Conservation (phyloP, 2,329 filamentous ascomycete genomes). For the Talaromyces albobiverticillius region DNA sequence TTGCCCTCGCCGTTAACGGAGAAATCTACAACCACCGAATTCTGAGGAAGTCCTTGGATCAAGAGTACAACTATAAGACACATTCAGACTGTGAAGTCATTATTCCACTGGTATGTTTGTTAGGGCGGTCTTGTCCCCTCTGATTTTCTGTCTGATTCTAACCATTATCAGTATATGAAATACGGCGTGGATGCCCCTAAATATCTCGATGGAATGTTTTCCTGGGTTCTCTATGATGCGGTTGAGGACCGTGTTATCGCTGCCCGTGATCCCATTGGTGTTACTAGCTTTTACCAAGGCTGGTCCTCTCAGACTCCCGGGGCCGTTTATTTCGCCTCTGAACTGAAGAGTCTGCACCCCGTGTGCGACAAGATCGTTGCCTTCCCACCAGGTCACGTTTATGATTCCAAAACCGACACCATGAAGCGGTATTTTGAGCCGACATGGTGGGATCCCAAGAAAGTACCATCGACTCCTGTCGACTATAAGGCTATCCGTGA, state of each 20-base stretch:
- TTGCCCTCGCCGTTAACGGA: slow-evolving; percentile 95
- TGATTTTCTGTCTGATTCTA: not conserved
- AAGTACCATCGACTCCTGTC: slow-evolving; percentile 73
- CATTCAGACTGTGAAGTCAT: slow-evolving; percentile 98
- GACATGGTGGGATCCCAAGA: slow-evolving; percentile 82
- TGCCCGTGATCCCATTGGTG: slow-evolving; percentile 91
- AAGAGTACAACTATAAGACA: slow-evolving; percentile 93
- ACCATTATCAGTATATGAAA: slow-evolving; percentile 70
- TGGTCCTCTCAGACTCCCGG: slow-evolving; percentile 79
- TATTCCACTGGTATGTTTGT: slow-evolving; percentile 76
- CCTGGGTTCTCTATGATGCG: slow-evolving; percentile 97
- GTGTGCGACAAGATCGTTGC: slow-evolving; percentile 94
- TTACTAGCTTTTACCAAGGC: slow-evolving; percentile 97
- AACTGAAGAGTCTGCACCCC: slow-evolving; percentile 87
- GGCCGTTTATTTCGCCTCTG: slow-evolving; percentile 92
- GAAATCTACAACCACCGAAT: slow-evolving; percentile 99
- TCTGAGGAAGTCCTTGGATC: slow-evolving; percentile 81
- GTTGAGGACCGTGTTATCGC: slow-evolving; percentile 87
- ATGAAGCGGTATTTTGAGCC: slow-evolving; percentile 88
- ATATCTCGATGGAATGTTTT: slow-evolving; percentile 98
- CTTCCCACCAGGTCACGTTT: slow-evolving; percentile 94
- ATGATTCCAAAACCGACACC: slow-evolving; percentile 86
- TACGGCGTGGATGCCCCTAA: slow-evolving; percentile 89
- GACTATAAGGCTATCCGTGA: slow-evolving; percentile 80
- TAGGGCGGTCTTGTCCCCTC: not conserved